phyloP scores from a whole-genome alignment of 164 flowering plant genomes.

The Dillenia suffruticosa region DNA sequence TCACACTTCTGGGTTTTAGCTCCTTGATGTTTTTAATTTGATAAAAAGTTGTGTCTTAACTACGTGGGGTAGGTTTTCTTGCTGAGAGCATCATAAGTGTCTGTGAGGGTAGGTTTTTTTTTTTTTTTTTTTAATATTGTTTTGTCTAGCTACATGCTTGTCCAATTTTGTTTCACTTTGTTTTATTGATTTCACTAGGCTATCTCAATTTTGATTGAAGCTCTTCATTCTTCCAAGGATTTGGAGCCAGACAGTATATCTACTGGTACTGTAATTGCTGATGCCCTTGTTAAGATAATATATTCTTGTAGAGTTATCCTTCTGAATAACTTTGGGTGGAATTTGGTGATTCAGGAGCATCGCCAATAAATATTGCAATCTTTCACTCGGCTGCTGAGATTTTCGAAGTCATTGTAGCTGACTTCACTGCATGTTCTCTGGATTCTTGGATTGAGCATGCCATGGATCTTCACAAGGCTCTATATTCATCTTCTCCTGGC shows the following conservation, averaged over 20 bases:
- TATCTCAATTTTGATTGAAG: constrained; percentile 59
- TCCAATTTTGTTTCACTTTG: not conserved
- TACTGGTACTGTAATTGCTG: constrained; percentile 34
- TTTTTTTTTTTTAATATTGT: no score
- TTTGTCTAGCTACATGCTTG: no score
- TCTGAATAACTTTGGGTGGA: constrained; percentile 7
- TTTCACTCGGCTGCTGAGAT: constrained; percentile 94
- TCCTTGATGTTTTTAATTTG: no score
- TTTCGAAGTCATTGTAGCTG: constrained; percentile 83
- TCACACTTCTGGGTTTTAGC: no score
- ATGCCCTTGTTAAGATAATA: constrained; percentile 1
- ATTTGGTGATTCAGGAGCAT: constrained; percentile 48
- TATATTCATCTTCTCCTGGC: constrained; percentile 92
- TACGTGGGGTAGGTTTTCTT: no score
- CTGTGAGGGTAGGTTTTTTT: no score
- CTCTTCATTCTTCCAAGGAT: constrained; percentile 73
- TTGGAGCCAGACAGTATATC: constrained; percentile 38
- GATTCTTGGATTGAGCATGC: constrained; percentile 89
- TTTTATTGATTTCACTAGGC: constrained; percentile 36
- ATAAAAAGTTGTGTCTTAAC: no score
- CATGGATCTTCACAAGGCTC: constrained; percentile 72
- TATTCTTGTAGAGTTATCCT: constrained; percentile 2
- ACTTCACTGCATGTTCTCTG: constrained; percentile 77
- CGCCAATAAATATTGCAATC: constrained; percentile 78
- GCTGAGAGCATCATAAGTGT: no score